These are phyloP conservation scores for Scenedesmus sp. DNA, from an alignment of 163 green algal genomes.

Conservation along the genomic window DNA sequence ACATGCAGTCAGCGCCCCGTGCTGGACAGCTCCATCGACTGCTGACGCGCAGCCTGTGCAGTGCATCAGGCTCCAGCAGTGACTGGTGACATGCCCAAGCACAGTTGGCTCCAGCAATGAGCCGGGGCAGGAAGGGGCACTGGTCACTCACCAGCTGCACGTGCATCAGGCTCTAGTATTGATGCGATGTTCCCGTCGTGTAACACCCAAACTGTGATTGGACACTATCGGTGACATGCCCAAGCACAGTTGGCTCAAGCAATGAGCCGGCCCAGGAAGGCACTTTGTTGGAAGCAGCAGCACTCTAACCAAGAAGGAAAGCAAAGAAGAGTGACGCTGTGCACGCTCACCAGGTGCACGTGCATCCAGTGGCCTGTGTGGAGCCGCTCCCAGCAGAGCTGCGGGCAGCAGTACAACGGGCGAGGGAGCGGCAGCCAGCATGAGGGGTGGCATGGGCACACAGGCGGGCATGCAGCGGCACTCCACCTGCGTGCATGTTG, in stretches of 20 bases:
- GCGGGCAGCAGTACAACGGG: constrained; percentile 12
- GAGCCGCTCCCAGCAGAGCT: constrained; percentile 88
- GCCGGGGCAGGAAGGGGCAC: too few relatives aligned
- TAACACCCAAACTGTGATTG: too few relatives aligned
- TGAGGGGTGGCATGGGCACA: neutral
- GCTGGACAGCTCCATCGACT: neutral
- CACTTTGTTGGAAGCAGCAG: too few relatives aligned
- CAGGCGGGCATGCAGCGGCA: neutral
- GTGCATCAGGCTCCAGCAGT: neutral
- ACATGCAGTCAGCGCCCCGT: neutral
- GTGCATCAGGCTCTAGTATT: too few relatives aligned
- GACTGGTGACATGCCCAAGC: neutral
- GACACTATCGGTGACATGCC: too few relatives aligned
- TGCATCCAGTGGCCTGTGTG: constrained; percentile 85
- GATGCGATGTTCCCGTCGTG: too few relatives aligned
- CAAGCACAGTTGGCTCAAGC: neutral
- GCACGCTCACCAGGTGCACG: constrained; percentile 62
- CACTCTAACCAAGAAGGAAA: too few relatives aligned
- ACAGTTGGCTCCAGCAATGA: neutral
- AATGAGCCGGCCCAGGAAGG: too few relatives aligned
- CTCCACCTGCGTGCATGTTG: too few relatives aligned
- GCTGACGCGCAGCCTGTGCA: neutral
- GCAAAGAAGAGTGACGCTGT: too few relatives aligned
- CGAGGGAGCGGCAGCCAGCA: neutral
- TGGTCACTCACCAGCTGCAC: neutral